phyloP scores from a whole-genome alignment of 345 rosid genomes.

The Boechera retrofracta region DNA sequence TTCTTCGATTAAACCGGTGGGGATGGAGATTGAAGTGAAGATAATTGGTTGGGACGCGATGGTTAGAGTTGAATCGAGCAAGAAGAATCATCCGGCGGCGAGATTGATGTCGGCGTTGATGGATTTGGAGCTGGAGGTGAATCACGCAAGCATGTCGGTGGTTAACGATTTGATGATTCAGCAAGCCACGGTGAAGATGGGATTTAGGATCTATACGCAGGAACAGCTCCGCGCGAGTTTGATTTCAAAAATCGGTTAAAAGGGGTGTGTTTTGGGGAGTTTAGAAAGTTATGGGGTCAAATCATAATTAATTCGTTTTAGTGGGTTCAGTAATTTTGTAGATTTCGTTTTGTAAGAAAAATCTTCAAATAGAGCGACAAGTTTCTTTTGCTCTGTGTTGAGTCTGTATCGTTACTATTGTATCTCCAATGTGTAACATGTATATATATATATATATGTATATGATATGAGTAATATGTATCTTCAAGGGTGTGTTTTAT shows the following conservation, averaged over 20 bases:
- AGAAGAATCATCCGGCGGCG: slow-evolving; percentile 93
- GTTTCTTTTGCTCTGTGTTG: slow-evolving; percentile 11
- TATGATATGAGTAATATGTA: too few relatives aligned
- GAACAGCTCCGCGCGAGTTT: slow-evolving; percentile 81
- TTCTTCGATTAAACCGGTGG: slow-evolving; percentile 49
- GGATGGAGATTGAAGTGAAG: slow-evolving; percentile 90
- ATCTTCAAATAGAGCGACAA: slow-evolving; percentile 27
- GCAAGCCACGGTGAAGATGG: slow-evolving; percentile 97
- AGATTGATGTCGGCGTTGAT: slow-evolving; percentile 87
- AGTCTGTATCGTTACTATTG: not conserved
- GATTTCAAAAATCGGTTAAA: slow-evolving; percentile 64
- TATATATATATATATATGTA: not conserved
- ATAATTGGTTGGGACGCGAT: slow-evolving; percentile 91
- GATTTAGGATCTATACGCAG: slow-evolving; percentile 74
- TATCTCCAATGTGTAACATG: slow-evolving; percentile 12
- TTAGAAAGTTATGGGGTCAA: slow-evolving; percentile 26
- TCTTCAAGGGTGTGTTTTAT: too few relatives aligned
- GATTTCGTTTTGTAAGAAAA: slow-evolving; percentile 19
- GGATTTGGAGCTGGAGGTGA: slow-evolving; percentile 90
- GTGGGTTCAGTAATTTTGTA: slow-evolving; percentile 35
- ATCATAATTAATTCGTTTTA: slow-evolving; percentile 22
- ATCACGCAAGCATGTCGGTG: slow-evolving; percentile 93
- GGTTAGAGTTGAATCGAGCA: slow-evolving; percentile 78
- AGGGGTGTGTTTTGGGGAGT: not conserved
- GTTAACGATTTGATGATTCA: slow-evolving; percentile 98